Percentiles rank a stretch among this genome's conserved stretches.
Evolutionary conservation across 192 early-diverging fungal genomes (phyloP).

Genomic region (Coemansia sp.): DNA sequence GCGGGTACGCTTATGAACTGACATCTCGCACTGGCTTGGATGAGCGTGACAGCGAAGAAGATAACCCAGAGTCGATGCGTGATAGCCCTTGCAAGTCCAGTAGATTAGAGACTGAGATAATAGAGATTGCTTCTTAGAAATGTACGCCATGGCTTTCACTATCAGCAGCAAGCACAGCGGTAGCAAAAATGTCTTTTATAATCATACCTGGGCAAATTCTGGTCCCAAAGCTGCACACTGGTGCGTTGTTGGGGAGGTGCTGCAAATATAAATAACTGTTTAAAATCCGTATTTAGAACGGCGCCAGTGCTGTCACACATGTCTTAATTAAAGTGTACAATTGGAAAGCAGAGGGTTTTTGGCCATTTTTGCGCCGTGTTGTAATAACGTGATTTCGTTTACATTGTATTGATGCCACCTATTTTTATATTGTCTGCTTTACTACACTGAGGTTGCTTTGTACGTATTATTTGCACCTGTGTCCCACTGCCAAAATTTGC

Average conservation of each 20-base stretch:
- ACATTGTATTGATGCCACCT: not conserved
- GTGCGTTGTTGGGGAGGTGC: too few species aligned
- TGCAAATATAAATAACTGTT: too few species aligned
- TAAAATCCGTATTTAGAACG: too few species aligned
- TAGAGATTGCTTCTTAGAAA: not conserved
- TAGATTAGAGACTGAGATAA: not conserved
- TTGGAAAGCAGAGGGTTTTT: too few species aligned
- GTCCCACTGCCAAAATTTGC: too few species aligned
- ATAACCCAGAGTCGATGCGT: not conserved
- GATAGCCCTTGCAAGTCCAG: not conserved
- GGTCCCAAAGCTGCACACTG: too few species aligned
- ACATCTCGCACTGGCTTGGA: not conserved
- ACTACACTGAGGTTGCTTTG: not conserved
- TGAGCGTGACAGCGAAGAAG: not conserved
- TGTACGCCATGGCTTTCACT: too few species aligned
- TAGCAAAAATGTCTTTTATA: too few species aligned
- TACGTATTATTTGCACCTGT: not conserved
- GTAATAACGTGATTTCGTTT: not conserved
- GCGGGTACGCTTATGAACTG: constrained; percentile 4
- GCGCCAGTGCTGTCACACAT: too few species aligned
- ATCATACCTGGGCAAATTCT: too few species aligned
- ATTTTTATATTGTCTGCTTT: not conserved
- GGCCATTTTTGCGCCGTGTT: not conserved
- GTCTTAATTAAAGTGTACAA: too few species aligned
- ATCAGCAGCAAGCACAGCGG: too few species aligned